phyloP scores from a whole-genome alignment of 768 basidiomycete species.

The Podaxis pistillaris region DNA sequence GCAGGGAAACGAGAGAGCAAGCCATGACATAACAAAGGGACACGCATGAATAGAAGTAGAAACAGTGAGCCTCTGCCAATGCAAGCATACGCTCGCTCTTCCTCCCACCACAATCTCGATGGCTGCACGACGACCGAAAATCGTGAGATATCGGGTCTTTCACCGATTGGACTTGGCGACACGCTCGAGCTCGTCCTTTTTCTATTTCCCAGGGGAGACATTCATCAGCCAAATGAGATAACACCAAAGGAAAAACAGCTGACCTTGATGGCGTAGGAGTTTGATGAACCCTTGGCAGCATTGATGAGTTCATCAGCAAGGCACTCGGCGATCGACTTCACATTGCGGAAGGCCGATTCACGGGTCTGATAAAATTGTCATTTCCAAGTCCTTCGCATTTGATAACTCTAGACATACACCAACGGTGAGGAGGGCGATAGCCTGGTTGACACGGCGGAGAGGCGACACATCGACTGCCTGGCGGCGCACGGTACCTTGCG shows the following conservation, averaged over 20 bases:
- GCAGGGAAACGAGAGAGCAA: background rate
- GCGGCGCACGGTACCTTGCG: slow-evolving; percentile 98
- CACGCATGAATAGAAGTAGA: slow-evolving; percentile 3
- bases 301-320: slow-evolving; percentile 99
- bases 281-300: slow-evolving; percentile 99
- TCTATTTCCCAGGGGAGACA: slow-evolving; percentile 43
- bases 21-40: slow-evolving; percentile 5
- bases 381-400: background rate
- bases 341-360: slow-evolving; percentile 99
- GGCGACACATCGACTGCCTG: slow-evolving; percentile 99
- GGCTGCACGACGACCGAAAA: slow-evolving; percentile 16
- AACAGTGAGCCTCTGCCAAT: slow-evolving; percentile 15
- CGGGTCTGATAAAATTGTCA: slow-evolving; percentile 64
- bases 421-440: slow-evolving; percentile 90
- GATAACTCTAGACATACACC: slow-evolving; percentile 64
- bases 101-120: background rate
- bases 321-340: slow-evolving; percentile 99
- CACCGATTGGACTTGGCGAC: slow-evolving; percentile 99
- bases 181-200: slow-evolving; percentile 99
- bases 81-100: slow-evolving; percentile 15
- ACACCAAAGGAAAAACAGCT: slow-evolving; percentile 16
- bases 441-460: slow-evolving; percentile 96
- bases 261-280: slow-evolving; percentile 99
- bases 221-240: background rate
- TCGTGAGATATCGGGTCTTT: slow-evolving; percentile 30